phyloP scores from a whole-genome alignment of 306 rosid species.

The Biancaea sappan region DNA sequence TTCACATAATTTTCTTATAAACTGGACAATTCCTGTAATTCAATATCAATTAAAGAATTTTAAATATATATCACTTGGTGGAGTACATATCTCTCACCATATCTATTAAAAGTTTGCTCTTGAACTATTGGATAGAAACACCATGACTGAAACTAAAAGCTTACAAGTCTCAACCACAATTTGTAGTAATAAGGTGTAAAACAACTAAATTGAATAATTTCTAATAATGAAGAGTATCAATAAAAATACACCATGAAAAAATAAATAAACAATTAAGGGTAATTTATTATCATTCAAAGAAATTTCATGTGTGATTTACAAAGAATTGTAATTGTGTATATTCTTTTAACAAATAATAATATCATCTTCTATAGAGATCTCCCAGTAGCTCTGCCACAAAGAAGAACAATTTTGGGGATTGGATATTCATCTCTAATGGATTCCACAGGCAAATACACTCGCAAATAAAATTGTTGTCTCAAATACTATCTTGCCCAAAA shows the following conservation, averaged over 20 bases:
- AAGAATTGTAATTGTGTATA: slow-evolving; percentile 39
- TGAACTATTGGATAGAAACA: neutral
- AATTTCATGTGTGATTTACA: slow-evolving; percentile 25
- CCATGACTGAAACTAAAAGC: neutral
- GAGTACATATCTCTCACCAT: too few species aligned
- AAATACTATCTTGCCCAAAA: slow-evolving; percentile 90
- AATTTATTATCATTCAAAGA: slow-evolving; percentile 30
- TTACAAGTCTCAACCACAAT: neutral
- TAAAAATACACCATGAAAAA: neutral
- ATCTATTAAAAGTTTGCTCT: neutral
- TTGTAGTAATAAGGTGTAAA: neutral
- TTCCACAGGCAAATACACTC: slow-evolving; percentile 75
- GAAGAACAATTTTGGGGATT: slow-evolving; percentile 87
- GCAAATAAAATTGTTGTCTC: slow-evolving; percentile 85
- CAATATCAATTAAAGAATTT: too few species aligned
- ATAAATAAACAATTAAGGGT: slow-evolving; percentile 20
- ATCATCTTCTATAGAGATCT: slow-evolving; percentile 35
- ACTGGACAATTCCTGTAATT: too few species aligned
- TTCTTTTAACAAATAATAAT: slow-evolving; percentile 4
- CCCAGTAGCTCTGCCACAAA: slow-evolving; percentile 79
- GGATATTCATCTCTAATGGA: slow-evolving; percentile 79
- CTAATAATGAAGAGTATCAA: neutral
- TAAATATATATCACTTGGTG: too few species aligned
- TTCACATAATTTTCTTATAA: too few species aligned
- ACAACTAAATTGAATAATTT: slow-evolving; percentile 27